phyloP scores from a whole-genome alignment of 2,329 filamentous ascomycete genomes.

The Fusarium duplospermum region DNA sequence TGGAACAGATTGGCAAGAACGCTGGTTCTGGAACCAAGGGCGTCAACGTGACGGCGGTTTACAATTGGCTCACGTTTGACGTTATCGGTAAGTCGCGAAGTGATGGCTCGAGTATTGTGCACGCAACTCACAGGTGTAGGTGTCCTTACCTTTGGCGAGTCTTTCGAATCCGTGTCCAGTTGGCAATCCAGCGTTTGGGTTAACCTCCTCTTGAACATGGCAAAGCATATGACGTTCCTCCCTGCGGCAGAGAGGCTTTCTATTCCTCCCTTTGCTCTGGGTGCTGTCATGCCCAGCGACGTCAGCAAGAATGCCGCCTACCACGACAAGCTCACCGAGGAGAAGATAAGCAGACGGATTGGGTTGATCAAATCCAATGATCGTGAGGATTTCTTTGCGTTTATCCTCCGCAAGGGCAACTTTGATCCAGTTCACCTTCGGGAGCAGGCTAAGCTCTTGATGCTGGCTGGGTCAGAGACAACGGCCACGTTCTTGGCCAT shows the following conservation, averaged over 20 bases:
- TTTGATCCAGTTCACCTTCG: conserved; percentile 3
- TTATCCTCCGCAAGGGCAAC: conserved; percentile 3
- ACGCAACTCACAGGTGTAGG: background rate
- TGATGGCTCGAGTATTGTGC: accelerated
- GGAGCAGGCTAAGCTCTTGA: conserved; percentile 29
- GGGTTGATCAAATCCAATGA: background rate
- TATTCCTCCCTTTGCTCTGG: background rate
- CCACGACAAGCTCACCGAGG: conserved; percentile 1
- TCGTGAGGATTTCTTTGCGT: conserved; percentile 25
- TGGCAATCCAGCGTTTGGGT: conserved; percentile 20
- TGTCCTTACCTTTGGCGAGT: conserved; percentile 25
- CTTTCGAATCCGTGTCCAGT: conserved; percentile 14
- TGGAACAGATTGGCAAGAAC: conserved; percentile 1
- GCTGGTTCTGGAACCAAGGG: background rate
- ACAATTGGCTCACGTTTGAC: conserved; percentile 29
- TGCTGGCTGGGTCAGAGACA: conserved; percentile 25
- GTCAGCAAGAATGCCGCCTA: background rate
- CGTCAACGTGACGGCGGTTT: conserved; percentile 8
- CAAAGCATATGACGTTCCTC: background rate
- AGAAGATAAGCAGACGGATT: conserved; percentile 11
- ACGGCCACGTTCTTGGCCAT: conserved; percentile 8
- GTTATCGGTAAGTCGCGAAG: conserved; percentile 13
- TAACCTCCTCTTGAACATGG: background rate
- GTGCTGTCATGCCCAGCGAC: background rate
- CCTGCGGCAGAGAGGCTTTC: conserved; percentile 7